Evolutionary conservation across 139 green algal genomes (phyloP), one percentile per base, ranked within the genome.

Genomic region (Micractinium sp.): DNA sequence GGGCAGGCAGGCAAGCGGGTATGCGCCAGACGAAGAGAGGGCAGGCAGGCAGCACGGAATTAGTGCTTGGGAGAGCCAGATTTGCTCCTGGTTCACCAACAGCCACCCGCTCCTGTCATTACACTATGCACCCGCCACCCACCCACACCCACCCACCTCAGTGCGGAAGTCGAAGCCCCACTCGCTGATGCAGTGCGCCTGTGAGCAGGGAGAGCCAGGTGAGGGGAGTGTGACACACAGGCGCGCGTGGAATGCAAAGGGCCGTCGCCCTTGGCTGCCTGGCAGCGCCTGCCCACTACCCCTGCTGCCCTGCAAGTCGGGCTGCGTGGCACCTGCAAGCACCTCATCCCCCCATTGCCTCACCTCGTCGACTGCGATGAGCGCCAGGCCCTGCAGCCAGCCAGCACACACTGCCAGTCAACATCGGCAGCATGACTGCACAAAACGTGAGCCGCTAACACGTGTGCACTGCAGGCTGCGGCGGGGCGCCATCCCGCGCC

Each of bases 311-410:
- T 56, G 47, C 47, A 56, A 56, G 47, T 56, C 7, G 47, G 47
- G 47, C 47, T 56, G 47, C 47, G 7, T 56, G 47, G 47, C 47
- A 56, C 47, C 47, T 56, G 47, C 47, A 56, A 56, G 47, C 9
- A 9, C 5, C 47, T 56, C 47, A 56, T n/a, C 47, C 47, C 5
- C 47, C 47, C 47, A 56, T 56, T 9, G 9, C 5, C 71, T n/a
- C 71, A 77, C 71, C 85, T 95, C 93, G 80, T 96, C 92, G 56
- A 97, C 91, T 27, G 94, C 94, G 13, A 97, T 79, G 22, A 96
- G 85, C 23, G 88, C 86, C 12, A 97, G 87, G 20, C 90, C 88
- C 81, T 80, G 36, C 71, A 69, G 1, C 56, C 3, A 63, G 19
- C 60, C 5, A 33, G 9, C 33, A 67, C 2, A 76, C 25, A 73